Percentiles rank a stretch among this genome's conserved stretches.
Conservation (phyloP, 176 grass and related monocot genomes). For the Paspalum notatum region DNA sequence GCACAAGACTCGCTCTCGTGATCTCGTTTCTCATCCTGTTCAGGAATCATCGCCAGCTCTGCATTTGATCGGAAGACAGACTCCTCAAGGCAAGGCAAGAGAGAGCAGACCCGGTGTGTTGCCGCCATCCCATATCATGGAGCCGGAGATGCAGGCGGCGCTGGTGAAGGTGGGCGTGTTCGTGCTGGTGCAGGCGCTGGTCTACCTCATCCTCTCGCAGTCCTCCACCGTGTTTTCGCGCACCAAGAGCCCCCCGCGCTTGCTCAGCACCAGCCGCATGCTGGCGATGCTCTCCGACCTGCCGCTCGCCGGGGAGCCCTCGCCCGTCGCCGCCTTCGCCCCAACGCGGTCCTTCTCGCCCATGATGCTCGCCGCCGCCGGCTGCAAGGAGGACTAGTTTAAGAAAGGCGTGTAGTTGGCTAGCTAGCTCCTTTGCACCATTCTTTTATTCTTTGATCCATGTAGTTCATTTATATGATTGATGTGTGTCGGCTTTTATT, state of each 20-base stretch:
- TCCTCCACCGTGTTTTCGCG: conserved; percentile 66
- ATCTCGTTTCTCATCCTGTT: too few relatives aligned
- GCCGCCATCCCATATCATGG: too few relatives aligned
- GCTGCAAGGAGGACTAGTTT: conserved; percentile 14
- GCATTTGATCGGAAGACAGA: neutral
- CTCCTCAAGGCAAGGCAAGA: neutral
- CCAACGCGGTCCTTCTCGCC: neutral
- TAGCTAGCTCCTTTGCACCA: neutral
- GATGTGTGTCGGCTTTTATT: neutral
- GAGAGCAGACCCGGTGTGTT: neutral
- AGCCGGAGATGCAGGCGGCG: conserved; percentile 34
- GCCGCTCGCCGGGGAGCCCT: conserved; percentile 48
- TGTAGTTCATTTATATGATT: neutral
- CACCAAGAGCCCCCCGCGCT: conserved; percentile 35
- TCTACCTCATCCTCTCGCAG: conserved; percentile 72
- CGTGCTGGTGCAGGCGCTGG: conserved; percentile 66
- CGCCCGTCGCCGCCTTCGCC: conserved; percentile 27
- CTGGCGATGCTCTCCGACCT: conserved; percentile 53
- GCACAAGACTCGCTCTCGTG: too few relatives aligned
- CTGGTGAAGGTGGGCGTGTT: conserved; percentile 61
- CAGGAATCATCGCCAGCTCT: neutral
- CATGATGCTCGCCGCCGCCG: neutral
- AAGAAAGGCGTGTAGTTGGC: too few relatives aligned
- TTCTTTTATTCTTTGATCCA: conserved; percentile 26
- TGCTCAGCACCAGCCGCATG: conserved; percentile 55